Evolutionary conservation across 768 basidiomycete species (phyloP).

Genomic region (Pluteus cervinus): DNA sequence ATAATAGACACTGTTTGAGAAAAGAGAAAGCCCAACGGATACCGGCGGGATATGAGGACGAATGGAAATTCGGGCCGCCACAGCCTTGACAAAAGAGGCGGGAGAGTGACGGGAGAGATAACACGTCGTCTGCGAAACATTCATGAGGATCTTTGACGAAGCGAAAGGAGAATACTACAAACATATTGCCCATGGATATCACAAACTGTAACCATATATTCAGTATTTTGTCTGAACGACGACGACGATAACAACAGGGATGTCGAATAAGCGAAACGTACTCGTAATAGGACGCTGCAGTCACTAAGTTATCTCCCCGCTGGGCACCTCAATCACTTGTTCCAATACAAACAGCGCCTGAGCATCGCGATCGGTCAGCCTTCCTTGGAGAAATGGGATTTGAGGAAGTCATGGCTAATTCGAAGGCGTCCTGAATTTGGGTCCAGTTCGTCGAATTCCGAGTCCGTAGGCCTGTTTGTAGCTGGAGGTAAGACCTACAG

Average conservation of each 20-base stretch:
- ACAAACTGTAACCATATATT: constrained; percentile 60
- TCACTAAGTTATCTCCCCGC: constrained; percentile 79
- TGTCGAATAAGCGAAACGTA: constrained; percentile 29
- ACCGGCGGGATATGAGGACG: too few relatives aligned
- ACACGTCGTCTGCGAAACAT: constrained; percentile 64
- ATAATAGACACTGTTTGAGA: constrained; percentile 87
- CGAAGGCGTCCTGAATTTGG: constrained; percentile 72
- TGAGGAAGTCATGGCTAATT: too few relatives aligned
- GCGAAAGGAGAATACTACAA: constrained; percentile 13
- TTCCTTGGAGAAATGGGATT: constrained; percentile 84
- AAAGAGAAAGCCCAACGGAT: too few relatives aligned
- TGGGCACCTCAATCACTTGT: constrained; percentile 58
- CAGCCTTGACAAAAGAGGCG: too few relatives aligned
- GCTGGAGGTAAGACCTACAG: constrained; percentile 69
- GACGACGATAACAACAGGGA: constrained; percentile 4
- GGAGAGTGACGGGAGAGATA: too few relatives aligned
- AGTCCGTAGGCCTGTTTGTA: constrained; percentile 58
- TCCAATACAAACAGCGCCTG: constrained; percentile 83
- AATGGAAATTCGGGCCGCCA: too few relatives aligned
- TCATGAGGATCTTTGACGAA: constrained; percentile 2
- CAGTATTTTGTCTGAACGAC: constrained; percentile 2
- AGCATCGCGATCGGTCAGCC: constrained; percentile 77
- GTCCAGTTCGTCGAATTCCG: constrained; percentile 45
- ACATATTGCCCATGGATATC: constrained; percentile 99
- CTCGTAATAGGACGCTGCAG: constrained; percentile 86